Conservation (phyloP, 768 basidiomycete species). For the Lactarius tabidus region DNA sequence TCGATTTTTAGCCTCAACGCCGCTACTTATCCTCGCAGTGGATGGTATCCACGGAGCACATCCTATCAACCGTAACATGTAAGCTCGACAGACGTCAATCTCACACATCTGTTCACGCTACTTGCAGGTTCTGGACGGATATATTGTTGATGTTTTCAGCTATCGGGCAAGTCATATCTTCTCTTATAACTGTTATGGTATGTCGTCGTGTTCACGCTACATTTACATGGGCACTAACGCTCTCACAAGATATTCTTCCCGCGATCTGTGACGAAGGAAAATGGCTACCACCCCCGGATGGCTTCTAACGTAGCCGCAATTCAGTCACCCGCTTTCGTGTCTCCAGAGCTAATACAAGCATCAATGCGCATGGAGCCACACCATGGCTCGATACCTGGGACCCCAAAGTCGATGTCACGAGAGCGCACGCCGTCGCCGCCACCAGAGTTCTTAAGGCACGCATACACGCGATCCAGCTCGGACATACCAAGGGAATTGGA, state of each 20-base stretch:
- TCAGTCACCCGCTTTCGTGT: slow-evolving; percentile 17
- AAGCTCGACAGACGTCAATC: neutral
- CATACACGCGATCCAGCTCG: neutral
- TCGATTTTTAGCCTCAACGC: slow-evolving; percentile 68
- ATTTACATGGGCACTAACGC: neutral
- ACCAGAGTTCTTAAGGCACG: neutral
- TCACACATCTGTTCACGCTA: neutral
- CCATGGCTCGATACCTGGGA: neutral
- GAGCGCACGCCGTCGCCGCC: slow-evolving; percentile 5
- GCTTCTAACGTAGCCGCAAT: slow-evolving; percentile 24
- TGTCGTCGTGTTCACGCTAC: slow-evolving; percentile 28
- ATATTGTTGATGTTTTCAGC: slow-evolving; percentile 67
- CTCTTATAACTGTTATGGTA: slow-evolving; percentile 75
- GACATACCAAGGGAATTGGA: slow-evolving; percentile 6
- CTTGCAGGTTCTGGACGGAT: slow-evolving; percentile 39
- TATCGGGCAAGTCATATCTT: slow-evolving; percentile 74
- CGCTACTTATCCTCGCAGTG: slow-evolving; percentile 60
- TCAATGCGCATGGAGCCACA: neutral
- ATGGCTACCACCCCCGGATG: slow-evolving; percentile 52
- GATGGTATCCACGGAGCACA: slow-evolving; percentile 57
- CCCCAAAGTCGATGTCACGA: slow-evolving; percentile 2
- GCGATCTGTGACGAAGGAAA: slow-evolving; percentile 61
- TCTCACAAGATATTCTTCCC: slow-evolving; percentile 67
- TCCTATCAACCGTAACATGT: slow-evolving; percentile 42
- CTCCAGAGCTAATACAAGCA: neutral